These are phyloP conservation scores for Aspergillus sp. DNA, from an alignment of 2,329 filamentous ascomycete genomes.

Conservation along the genomic window DNA sequence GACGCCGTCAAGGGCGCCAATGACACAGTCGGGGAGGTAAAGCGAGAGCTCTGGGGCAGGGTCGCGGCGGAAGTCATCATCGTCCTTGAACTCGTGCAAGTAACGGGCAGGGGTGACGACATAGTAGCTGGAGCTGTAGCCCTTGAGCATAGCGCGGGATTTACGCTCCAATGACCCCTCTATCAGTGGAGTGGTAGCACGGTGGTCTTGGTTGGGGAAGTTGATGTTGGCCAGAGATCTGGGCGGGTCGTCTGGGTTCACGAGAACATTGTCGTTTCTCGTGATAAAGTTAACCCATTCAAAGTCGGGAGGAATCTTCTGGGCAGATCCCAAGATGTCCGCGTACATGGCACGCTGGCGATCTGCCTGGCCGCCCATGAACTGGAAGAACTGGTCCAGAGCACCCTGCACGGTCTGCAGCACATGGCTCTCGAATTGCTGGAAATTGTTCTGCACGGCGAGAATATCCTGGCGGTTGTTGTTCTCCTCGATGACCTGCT, in stretches of 20 bases:
- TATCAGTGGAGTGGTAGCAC: conserved; percentile 73
- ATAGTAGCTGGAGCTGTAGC: conserved; percentile 79
- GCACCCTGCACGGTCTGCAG: conserved; percentile 77
- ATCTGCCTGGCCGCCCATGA: conserved; percentile 75
- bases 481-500: conserved; percentile 92
- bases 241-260: conserved; percentile 70
- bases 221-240: conserved; percentile 68
- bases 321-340: conserved; percentile 73
- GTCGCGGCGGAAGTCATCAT: conserved; percentile 62
- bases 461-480: conserved; percentile 90
- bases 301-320: conserved; percentile 76
- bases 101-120: conserved; percentile 84
- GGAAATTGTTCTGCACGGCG: conserved; percentile 84
- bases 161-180: conserved; percentile 88
- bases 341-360: conserved; percentile 74
- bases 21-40: conserved; percentile 83
- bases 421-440: conserved; percentile 80
- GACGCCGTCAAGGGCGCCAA: conserved; percentile 66
- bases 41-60: conserved; percentile 76
- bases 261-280: conserved; percentile 66
- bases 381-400: conserved; percentile 76
- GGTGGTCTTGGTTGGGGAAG: conserved; percentile 88
- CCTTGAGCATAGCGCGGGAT: conserved; percentile 75
- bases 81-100: conserved; percentile 94
- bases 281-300: conserved; percentile 85